Evolutionary conservation across 441 rosid species (phyloP), one percentile per base, ranked within the genome.

Genomic region (Pelargonium fulgidum): DNA sequence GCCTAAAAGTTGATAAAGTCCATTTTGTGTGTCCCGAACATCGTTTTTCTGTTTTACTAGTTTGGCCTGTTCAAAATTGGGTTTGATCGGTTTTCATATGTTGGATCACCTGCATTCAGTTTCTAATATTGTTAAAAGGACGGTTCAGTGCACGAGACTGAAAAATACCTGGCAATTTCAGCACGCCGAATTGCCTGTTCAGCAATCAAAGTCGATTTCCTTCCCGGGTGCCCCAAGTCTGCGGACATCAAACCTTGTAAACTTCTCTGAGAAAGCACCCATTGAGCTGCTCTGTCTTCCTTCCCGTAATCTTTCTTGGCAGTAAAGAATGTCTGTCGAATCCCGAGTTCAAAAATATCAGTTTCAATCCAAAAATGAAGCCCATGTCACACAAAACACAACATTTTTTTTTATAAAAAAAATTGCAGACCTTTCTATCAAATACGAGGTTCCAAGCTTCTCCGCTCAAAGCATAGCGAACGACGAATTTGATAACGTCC

Each of bases 371-470:
- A 33, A 33, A 33, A 33, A 33, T 33, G 39, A 33, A 33, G 39
- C 39, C 39, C 39, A 33, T 33, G 0, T 33, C 39, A 33, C 39
- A 33, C 39, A 33, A 3, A 33, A 33, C 39, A 33, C 39, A 33
- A 33, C 7, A 33, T 33, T 33, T 33, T 4, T 33, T 33, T 33
- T 4, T 33, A 33, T 22, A 4, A 33, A 33, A 33, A 4, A 0
- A 33, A 33, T 5, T 4, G 54, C 54, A 47, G 12, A 88, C 97
- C 97, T 88, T 93, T 78, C 85, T 81, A 56, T 93, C 96, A 41
- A 89, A 84, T 67, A 93, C 74, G 67, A 93, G 97, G 67, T 85
- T 83, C 99, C 99, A 93, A 70, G 99, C 96, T 68, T 86, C 91
- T 64, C 97, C 99, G 33, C 91, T 91, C 85, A 86, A 80, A 17